phyloP scores from a whole-genome alignment of 805 yeast species.

The Barnettozyma siamensis region DNA sequence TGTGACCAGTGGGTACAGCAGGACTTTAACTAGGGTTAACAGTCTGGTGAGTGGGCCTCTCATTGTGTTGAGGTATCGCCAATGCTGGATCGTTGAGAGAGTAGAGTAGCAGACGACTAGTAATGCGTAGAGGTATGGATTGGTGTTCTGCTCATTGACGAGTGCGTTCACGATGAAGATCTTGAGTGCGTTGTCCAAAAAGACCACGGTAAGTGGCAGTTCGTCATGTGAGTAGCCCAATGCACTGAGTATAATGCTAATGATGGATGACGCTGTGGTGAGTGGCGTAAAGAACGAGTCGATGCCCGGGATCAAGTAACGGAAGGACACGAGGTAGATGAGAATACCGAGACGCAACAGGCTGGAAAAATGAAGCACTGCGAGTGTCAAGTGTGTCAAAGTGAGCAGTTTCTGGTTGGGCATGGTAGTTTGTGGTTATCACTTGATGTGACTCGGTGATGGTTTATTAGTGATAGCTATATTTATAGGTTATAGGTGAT shows the following conservation, averaged over 20 bases:
- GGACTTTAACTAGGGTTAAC: neutral
- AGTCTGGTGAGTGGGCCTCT: neutral
- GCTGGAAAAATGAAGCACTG: neutral
- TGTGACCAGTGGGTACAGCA: neutral
- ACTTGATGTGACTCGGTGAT: too few species aligned
- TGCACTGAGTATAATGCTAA: neutral
- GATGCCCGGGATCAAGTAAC: constrained; percentile 4
- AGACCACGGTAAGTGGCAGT: too few species aligned
- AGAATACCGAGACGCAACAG: neutral
- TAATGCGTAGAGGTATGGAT: neutral
- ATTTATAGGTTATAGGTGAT: too few species aligned
- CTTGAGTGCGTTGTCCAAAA: neutral
- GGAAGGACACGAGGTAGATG: constrained; percentile 5
- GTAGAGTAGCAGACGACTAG: neutral
- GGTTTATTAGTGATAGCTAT: too few species aligned
- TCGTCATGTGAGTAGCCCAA: neutral
- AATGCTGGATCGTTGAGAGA: neutral
- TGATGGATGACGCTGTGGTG: neutral
- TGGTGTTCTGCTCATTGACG: neutral
- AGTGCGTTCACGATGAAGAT: neutral
- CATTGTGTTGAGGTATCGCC: neutral
- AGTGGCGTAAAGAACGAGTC: constrained; percentile 1
- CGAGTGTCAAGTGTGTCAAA: neutral
- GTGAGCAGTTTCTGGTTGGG: neutral
- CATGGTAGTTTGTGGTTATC: neutral